Evolutionary conservation across 2,329 filamentous ascomycete genomes (phyloP), one percentile per base, ranked within the genome.

Genomic region (Cladosporium velox): DNA sequence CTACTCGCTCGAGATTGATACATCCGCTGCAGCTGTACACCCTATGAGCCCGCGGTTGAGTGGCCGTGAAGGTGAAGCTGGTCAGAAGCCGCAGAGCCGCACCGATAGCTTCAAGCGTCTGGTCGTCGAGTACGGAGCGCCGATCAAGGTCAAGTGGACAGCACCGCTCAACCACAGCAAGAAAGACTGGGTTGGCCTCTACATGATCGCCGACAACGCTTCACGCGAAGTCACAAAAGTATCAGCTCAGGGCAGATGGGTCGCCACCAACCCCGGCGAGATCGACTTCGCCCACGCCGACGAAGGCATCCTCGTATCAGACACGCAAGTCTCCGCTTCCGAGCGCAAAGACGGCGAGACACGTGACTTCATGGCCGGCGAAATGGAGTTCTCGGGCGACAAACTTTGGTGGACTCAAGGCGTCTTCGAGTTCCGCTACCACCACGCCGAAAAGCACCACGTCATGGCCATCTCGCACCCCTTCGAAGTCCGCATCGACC

Each of bases 361-460:
- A 3, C 80, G 79, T 21, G 84, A 91, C 66, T 84, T 89, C 70
- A 86, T 92, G 4, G 85, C 86, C 14, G 95, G 95, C 52, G 92
- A 97, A 76, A 89, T 98, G 74, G 79, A 92, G 14, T 98, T 99
- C 75, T 84, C 89, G 11, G 93, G 95, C 58, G 93, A 98, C 80
- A 97, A 96, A 80, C 85, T 97, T 2, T 99, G 92, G 90, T 99
- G 95, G 95, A 96, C 91, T 0, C 91, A 94, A 68, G 95, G 95
- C 64, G 91, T 96, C 3, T 99, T 97, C 75, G 95, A 99, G 75
- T 96, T 99, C 82, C 89, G 95, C 49, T 97, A 97, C 79, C 95
- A 99, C 79, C 95, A 99, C 79, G 90, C 92, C 71, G 93, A 93
- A 65, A 91, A 90, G 73, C 93, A 99, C 79, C 92, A 91, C 71